A percentile compares a stretch with the other conserved stretches of the same genome.
Evolutionary conservation across 176 grass and related monocot species (phyloP).

Genomic region (Typha latifolia): DNA sequence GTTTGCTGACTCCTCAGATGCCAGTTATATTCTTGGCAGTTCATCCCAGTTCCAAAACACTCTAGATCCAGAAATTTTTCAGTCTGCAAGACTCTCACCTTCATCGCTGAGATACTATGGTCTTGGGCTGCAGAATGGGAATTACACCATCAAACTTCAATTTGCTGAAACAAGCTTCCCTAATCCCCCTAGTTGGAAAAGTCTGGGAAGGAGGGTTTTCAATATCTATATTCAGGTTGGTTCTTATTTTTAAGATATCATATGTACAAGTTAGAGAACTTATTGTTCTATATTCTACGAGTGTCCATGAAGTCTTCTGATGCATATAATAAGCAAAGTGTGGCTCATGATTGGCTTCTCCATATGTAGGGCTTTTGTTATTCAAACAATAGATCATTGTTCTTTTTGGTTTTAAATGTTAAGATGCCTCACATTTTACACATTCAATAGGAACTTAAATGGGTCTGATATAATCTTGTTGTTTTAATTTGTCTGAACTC

Average conservation of each 20-base stretch:
- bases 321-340: no score
- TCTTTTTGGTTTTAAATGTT: no score
- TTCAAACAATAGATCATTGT: no score
- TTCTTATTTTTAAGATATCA: not conserved
- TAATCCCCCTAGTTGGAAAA: constrained; percentile 33
- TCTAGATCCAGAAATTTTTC: constrained; percentile 58
- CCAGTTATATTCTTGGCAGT: constrained; percentile 41
- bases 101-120: constrained; percentile 83
- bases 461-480: no score
- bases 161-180: constrained; percentile 53
- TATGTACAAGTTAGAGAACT: not conserved
- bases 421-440: no score
- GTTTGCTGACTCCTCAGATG: constrained; percentile 27
- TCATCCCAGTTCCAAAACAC: constrained; percentile 49
- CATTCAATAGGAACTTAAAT: no score
- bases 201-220: constrained; percentile 59
- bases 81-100: constrained; percentile 62
- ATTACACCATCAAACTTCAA: constrained; percentile 73
- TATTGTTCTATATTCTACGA: not conserved
- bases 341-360: no score
- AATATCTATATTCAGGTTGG: constrained; percentile 88
- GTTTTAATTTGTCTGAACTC: no score
- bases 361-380: no score
- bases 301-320: no score
- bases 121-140: constrained; percentile 84